phyloP scores from a whole-genome alignment of 192 early-diverging fungal genomes.

The Linnemannia zychae region DNA sequence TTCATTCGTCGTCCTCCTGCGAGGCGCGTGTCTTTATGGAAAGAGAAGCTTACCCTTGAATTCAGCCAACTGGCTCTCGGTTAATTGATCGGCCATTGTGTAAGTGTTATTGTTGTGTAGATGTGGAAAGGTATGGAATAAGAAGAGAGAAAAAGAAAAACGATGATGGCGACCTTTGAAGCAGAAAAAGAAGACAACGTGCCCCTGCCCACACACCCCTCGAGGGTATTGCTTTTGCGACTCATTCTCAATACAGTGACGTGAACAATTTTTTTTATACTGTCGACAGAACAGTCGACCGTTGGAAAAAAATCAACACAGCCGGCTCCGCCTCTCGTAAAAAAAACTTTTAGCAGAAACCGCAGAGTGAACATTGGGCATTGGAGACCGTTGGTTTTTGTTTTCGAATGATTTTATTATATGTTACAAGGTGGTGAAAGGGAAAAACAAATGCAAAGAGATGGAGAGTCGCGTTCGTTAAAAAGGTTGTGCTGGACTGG shows the following conservation, averaged over 20 bases:
- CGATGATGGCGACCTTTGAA: not conserved
- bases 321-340: no score
- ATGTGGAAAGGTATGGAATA: not conserved
- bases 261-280: no score
- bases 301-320: no score
- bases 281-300: no score
- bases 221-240: no score
- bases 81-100: slow-evolving; percentile 84
- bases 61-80: slow-evolving; percentile 90
- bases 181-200: slow-evolving; percentile 4
- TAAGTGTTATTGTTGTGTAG: not conserved
- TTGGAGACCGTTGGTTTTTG: not conserved
- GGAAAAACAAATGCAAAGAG: not conserved
- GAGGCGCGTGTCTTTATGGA: not conserved
- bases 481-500: not conserved
- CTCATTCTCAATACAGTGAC: no score
- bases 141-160: slow-evolving; percentile 21
- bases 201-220: not conserved
- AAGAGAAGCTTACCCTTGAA: slow-evolving; percentile 70
- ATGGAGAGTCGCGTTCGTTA: not conserved
- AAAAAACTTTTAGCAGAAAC: no score
- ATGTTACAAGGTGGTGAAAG: slow-evolving; percentile 27
- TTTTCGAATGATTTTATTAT: slow-evolving; percentile 29
- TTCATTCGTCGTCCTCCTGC: not conserved
- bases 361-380: no score